phyloP scores from a whole-genome alignment of 1,284 basidiomycete genomes.

The Cystobasidium sp. region DNA sequence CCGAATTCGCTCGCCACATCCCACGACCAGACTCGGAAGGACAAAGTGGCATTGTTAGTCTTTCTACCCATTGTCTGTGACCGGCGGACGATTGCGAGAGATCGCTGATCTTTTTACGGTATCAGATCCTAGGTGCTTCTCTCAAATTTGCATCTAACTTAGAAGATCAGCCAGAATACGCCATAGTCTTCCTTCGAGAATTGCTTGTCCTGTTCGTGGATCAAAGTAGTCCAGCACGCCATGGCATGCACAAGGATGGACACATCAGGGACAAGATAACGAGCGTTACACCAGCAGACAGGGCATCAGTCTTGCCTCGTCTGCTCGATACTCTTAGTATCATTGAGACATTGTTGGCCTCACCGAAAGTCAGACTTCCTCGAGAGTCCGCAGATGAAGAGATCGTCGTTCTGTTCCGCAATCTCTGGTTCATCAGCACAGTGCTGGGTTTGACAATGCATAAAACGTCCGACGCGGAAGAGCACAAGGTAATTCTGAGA shows the following conservation, averaged over 20 bases:
- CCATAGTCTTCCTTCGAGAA: conserved; percentile 38
- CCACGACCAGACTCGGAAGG: conserved; percentile 4
- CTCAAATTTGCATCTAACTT: conserved; percentile 27
- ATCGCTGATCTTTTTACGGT: neutral
- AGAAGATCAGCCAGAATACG: conserved; percentile 20
- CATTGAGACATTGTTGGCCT: conserved; percentile 84
- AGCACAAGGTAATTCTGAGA: conserved; percentile 74
- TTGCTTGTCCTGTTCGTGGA: conserved; percentile 42
- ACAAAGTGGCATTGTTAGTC: conserved; percentile 16
- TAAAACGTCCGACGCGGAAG: conserved; percentile 66
- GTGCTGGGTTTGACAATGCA: conserved; percentile 71
- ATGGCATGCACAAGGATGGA: conserved; percentile 26
- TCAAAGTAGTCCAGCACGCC: conserved; percentile 32
- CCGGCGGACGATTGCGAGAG: neutral
- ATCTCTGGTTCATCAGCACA: conserved; percentile 91
- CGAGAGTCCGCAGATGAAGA: conserved; percentile 62
- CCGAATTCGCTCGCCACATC: conserved; percentile 5
- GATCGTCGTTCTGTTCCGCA: conserved; percentile 82
- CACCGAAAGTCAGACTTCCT: conserved; percentile 72
- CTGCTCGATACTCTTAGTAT: conserved; percentile 69
- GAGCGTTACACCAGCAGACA: conserved; percentile 9
- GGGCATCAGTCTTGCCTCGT: conserved; percentile 11
- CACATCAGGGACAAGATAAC: conserved; percentile 31
- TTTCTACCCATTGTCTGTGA: conserved; percentile 2
- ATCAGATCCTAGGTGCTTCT: conserved; percentile 11